Evolutionary conservation across 106 monocot genomes (phyloP).

Genomic region (Dactylorhiza incarnata): DNA sequence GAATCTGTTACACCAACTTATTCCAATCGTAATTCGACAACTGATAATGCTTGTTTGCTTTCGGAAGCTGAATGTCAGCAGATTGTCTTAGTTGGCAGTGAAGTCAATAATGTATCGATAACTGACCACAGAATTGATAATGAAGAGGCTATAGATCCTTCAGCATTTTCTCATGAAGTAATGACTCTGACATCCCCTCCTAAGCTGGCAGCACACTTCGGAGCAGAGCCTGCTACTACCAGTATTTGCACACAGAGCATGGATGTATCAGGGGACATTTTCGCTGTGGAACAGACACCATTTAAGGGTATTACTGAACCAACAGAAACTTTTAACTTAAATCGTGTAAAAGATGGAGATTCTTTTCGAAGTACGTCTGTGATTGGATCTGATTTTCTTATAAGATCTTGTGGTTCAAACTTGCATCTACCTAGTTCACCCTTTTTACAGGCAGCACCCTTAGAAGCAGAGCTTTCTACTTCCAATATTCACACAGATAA

Average conservation of each 20-base stretch:
- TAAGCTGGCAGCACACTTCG: conserved; percentile 6
- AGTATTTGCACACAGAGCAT: conserved; percentile 1
- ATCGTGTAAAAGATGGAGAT: conserved; percentile 4
- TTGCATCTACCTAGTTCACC: neutral
- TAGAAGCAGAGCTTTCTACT: conserved; percentile 8
- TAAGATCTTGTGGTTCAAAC: conserved; percentile 20
- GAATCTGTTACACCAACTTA: neutral
- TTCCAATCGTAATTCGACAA: conserved; percentile 8
- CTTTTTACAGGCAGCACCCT: neutral
- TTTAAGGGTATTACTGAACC: conserved; percentile 9
- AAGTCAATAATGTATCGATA: conserved; percentile 4
- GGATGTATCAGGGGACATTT: conserved; percentile 1
- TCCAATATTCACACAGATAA: conserved; percentile 4
- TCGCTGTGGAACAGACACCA: neutral
- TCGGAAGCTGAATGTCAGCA: neutral
- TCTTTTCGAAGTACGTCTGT: conserved; percentile 1
- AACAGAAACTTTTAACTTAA: conserved; percentile 7
- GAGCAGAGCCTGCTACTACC: conserved; percentile 10
- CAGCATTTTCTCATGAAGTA: conserved; percentile 2
- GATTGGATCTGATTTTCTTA: conserved; percentile 17
- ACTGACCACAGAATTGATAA: conserved; percentile 10
- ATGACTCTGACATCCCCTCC: neutral
- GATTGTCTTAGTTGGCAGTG: neutral
- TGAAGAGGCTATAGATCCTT: conserved; percentile 2
- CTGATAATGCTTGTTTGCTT: conserved; percentile 5